Base-by-base conservation (phyloP, 2,329 filamentous ascomycete genomes). In the Microcyclospora tardicrescens region DNA sequence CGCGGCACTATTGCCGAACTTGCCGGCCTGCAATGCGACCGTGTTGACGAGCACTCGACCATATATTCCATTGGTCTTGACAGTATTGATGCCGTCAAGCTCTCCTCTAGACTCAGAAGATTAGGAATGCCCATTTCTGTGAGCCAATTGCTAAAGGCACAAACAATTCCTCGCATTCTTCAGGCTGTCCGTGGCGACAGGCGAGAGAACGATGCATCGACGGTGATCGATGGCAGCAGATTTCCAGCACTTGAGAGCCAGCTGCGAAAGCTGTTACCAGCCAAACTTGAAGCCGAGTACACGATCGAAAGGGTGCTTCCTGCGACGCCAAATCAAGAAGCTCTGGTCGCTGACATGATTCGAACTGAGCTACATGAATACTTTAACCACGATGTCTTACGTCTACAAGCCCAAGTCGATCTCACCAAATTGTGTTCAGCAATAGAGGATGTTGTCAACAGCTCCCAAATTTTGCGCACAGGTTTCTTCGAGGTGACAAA, bases 41-140 rank as follows among this genome's bases (percentile, higher is more conserved):
- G 68, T 0, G 63, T 94, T 29, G 57, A 62, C 2, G 71, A 73
- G 37, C 60, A 66, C 6, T 75, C 75, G 0, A 80, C 80, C 0
- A 74, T 95, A 10, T 78, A 93, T 30, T 78, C 89, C 49, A 69
- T 95, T 27, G 87, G 87, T 0, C 69, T 95, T 6, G 89, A 95
- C 63, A 94, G 87, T 52, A 93, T 95, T 41, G 87, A 95, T 58
- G 74, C 81, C 2, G 89, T 95, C 57, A 93, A 85, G 51, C 64
- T 95, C 0, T 81, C 83, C 0, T 78, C 84, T 0, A 72, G 77
- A 38, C 66, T 94, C 2, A 81, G 73, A 45, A 72, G 69, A 33
- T 60, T 61, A 4, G 72, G 70, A 0, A 62, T 91, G 14, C 55
- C 63, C 1, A 57, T 93, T 10, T 65, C 79, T 0, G 76, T 87